Conservation (phyloP, 1,139 yeast genomes). For the Zygosaccharomyces sapae region DNA sequence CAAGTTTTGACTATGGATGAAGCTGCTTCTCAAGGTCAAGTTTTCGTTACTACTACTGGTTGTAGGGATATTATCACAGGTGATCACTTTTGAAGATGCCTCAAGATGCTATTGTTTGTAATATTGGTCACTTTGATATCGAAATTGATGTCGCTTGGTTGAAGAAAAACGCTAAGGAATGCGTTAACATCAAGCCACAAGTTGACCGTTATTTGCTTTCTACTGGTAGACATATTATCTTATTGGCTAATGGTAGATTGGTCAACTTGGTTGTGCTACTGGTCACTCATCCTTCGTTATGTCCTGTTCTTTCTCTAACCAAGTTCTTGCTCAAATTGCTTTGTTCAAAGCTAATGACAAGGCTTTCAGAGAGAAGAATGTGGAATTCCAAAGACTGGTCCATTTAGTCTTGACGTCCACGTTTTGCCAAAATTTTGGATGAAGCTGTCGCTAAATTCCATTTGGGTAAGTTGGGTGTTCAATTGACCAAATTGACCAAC, state of each 20-base stretch:
- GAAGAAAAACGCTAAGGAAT: constrained; percentile 83
- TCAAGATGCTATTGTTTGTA: constrained; percentile 99
- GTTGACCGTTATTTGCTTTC: constrained; percentile 95
- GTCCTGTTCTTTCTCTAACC: constrained; percentile 99
- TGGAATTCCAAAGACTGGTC: constrained; percentile 91
- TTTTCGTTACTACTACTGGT: constrained; percentile 99
- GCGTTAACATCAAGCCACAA: constrained; percentile 97
- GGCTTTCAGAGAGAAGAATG: constrained; percentile 72
- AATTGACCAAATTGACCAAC: constrained; percentile 69
- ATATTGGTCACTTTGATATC: constrained; percentile 99
- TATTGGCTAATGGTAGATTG: constrained; percentile 99
- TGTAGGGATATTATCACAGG: constrained; percentile 97
- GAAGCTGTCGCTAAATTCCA: constrained; percentile 99
- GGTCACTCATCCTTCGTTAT: constrained; percentile 99
- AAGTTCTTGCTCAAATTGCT: constrained; percentile 99
- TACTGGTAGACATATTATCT: constrained; percentile 90
- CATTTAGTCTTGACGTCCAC: constrained; percentile 90
- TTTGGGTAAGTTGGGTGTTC: constrained; percentile 91
- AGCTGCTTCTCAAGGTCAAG: constrained; percentile 91
- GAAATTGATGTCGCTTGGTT: constrained; percentile 99
- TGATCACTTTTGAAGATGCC: constrained; percentile 89
- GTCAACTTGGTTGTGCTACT: constrained; percentile 99
- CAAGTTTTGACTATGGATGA: constrained; percentile 96
- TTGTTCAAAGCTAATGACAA: constrained; percentile 85
- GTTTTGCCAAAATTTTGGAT: constrained; percentile 96